Evolutionary conservation across 106 monocot genomes (phyloP), one percentile per base, ranked within the genome.

Genomic region (Dendrobium chrysotoxum): DNA sequence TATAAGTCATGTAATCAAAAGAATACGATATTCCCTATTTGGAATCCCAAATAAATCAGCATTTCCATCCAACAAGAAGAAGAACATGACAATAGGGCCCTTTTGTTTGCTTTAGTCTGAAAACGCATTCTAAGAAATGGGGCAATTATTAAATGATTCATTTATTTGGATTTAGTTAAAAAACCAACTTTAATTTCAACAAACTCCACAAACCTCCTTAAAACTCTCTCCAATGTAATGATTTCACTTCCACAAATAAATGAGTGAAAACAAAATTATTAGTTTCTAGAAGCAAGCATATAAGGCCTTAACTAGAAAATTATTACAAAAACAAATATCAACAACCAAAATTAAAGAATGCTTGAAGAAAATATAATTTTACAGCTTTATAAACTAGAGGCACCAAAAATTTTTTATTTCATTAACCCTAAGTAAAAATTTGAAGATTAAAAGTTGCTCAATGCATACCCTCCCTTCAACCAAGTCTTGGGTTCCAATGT

Each of bases 381-480:
- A 21, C 23, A 57, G 57, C 6, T 61, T 61, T 23, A 61, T 0
- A 61, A 61, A 61, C 13, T 0, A 57, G 57, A 2, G 18, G 66
- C 7, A 11, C 66, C 23, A 66, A 4, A 26, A 66, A 28, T n/a
- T n/a, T n/a, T 66, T 1, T 66, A 26, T 26, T 66, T 28, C 7
- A 66, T 0, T 66, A 26, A 28, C 26, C 66, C 28, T 10, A 28
- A 66, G 11, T 26, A 18, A 2, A 53, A 80, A 40, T 54, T 20
- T 28, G 50, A 47, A 78, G 30, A 38, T 9, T 4, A 46, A 55
- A 81, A 55, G 20, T 25, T 75, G 25, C 21, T 31, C 21, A 20
- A 40, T 3, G 85, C 87, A 81, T 88, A 98, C 98, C 88, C 98
- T 88, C 71, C 87, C 98, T 90, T 98, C 98, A 79, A 95, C 81